Evolutionary conservation across 1,284 basidiomycete genomes (phyloP).

Genomic region (Mycena citricolor): DNA sequence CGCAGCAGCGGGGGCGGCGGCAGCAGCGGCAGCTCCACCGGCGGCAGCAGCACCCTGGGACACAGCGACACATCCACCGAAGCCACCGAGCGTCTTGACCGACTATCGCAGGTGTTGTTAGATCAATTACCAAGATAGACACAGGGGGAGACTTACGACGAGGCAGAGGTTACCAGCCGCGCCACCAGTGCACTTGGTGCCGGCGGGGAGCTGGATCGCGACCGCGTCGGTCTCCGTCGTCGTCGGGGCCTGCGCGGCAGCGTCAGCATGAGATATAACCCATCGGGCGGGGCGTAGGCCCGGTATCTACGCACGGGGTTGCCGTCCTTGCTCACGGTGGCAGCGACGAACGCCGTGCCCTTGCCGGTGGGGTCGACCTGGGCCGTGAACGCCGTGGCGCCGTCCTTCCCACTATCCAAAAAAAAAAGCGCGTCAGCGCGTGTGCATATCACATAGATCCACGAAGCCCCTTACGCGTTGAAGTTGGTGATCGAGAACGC

Average conservation of each 20-base stretch:
- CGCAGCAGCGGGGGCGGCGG: slow-evolving; percentile 5
- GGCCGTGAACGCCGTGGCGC: slow-evolving; percentile 28
- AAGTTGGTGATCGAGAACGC: slow-evolving; percentile 25
- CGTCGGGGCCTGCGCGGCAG: slow-evolving; percentile 27
- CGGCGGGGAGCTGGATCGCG: slow-evolving; percentile 35
- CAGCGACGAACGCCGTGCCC: slow-evolving; percentile 37
- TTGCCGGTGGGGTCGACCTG: slow-evolving; percentile 37
- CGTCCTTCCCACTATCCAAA: slow-evolving; percentile 22
- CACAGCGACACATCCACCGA: slow-evolving; percentile 43
- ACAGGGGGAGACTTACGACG: slow-evolving; percentile 30
- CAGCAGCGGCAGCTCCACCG: slow-evolving; percentile 7
- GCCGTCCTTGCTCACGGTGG: slow-evolving; percentile 39
- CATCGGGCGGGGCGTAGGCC: too few relatives aligned
- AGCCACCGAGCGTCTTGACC: slow-evolving; percentile 35
- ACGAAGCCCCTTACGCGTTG: slow-evolving; percentile 23
- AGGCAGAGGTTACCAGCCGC: slow-evolving; percentile 36
- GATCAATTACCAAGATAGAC: not conserved
- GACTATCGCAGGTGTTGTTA: not conserved
- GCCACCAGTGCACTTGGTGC: slow-evolving; percentile 40
- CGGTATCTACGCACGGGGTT: slow-evolving; percentile 29
- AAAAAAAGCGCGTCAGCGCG: not conserved
- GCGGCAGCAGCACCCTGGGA: slow-evolving; percentile 17
- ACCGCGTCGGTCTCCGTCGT: slow-evolving; percentile 32
- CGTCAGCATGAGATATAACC: too few relatives aligned
- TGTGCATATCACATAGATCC: not conserved